phyloP scores from a whole-genome alignment of 805 yeast species.

The Ogataea dorogensis region DNA sequence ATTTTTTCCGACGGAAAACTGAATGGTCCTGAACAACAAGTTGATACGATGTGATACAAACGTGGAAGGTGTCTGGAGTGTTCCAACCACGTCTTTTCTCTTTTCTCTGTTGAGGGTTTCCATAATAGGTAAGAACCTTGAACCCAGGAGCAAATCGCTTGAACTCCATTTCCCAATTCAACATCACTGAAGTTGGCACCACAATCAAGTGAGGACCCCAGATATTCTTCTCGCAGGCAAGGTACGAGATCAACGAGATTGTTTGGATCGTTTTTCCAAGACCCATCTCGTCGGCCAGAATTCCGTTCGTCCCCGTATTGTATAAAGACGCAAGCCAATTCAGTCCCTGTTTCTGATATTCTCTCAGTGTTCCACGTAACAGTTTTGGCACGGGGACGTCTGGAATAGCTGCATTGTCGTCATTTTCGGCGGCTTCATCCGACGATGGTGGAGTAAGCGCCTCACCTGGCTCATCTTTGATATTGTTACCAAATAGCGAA shows the following conservation, averaged over 20 bases:
- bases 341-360: slow-evolving; percentile 92
- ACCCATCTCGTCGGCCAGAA: slow-evolving; percentile 99
- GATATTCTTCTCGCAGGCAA: slow-evolving; percentile 88
- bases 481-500: slow-evolving; percentile 35
- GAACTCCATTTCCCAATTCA: slow-evolving; percentile 99
- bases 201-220: slow-evolving; percentile 99
- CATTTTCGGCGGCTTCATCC: slow-evolving; percentile 12
- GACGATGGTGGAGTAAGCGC: slow-evolving; percentile 36
- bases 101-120: slow-evolving; percentile 94
- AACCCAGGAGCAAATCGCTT: slow-evolving; percentile 98
- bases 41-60: slow-evolving; percentile 95
- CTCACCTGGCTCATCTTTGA: slow-evolving; percentile 36
- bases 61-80: slow-evolving; percentile 91
- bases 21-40: slow-evolving; percentile 97
- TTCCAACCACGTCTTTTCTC: slow-evolving; percentile 98
- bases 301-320: slow-evolving; percentile 91
- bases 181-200: slow-evolving; percentile 96
- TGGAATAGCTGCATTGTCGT: slow-evolving; percentile 39
- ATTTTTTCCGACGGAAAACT: slow-evolving; percentile 83
- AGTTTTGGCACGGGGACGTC: slow-evolving; percentile 79
- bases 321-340: slow-evolving; percentile 96
- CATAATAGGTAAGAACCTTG: slow-evolving; percentile 92
- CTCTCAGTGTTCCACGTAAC: slow-evolving; percentile 79
- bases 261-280: slow-evolving; percentile 97
- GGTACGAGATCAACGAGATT: slow-evolving; percentile 75